A percentile compares a stretch with the other conserved stretches of the same genome.
phyloP scores from a whole-genome alignment of 1,284 basidiomycete species.

The Ganoderma sp. region DNA sequence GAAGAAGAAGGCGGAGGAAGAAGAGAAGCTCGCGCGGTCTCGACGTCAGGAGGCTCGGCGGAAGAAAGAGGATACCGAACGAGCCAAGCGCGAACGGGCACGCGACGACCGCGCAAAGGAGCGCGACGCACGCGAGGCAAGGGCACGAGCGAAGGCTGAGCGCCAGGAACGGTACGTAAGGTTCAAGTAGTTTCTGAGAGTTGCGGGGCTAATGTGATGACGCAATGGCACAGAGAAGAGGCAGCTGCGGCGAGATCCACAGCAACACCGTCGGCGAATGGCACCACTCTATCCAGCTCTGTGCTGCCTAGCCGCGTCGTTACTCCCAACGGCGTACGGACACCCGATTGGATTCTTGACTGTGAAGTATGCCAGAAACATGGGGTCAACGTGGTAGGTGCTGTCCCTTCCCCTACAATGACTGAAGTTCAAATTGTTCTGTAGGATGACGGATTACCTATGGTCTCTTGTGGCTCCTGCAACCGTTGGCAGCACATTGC shows the following conservation, averaged over 20 bases:
- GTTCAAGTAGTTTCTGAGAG: neutral
- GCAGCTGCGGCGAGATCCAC: conserved; percentile 30
- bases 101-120: conserved; percentile 59
- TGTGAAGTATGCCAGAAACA: conserved; percentile 81
- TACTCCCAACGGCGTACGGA: conserved; percentile 50
- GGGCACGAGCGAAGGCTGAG: conserved; percentile 38
- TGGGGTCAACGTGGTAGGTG: conserved; percentile 71
- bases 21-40: conserved; percentile 68
- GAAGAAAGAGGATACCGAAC: conserved; percentile 68
- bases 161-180: conserved; percentile 32
- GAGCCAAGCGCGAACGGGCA: conserved; percentile 60
- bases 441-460: conserved; percentile 76
- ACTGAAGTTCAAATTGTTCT: conserved; percentile 2
- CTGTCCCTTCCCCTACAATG: neutral
- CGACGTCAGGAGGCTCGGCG: conserved; percentile 65
- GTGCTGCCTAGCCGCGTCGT: conserved; percentile 39
- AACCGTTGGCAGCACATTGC: conserved; percentile 83
- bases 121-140: conserved; percentile 52
- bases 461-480: conserved; percentile 82
- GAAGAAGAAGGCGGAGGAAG: conserved; percentile 63
- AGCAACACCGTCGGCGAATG: conserved; percentile 31
- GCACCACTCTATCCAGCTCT: conserved; percentile 33
- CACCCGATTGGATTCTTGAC: conserved; percentile 78
- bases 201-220: neutral
- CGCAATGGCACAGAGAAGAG: conserved; percentile 17